Percentiles rank a stretch among this genome's conserved stretches.
These are phyloP conservation scores for Singerocomus inundabilis DNA, from an alignment of 1,284 basidiomycete genomes.

Conservation along the genomic window DNA sequence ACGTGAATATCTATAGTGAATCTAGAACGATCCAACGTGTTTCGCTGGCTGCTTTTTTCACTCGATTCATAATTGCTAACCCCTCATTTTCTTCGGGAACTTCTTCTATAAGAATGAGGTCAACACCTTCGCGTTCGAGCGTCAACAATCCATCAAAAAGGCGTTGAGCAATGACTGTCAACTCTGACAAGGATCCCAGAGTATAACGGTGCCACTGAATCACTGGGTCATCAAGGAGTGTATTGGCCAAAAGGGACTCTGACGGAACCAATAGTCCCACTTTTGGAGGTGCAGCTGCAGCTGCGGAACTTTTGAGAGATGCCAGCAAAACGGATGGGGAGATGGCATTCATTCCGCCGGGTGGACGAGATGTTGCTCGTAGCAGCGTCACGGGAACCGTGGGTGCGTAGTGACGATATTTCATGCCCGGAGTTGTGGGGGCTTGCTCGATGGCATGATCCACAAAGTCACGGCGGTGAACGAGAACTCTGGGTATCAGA, in stretches of 20 bases:
- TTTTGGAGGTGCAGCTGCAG: conserved; percentile 35
- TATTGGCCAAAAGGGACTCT: conserved; percentile 55
- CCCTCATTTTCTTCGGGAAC: conserved; percentile 83
- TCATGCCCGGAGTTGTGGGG: conserved; percentile 99
- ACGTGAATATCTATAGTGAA: conserved; percentile 26
- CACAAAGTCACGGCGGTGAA: conserved; percentile 72
- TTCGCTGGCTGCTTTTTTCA: conserved; percentile 88
- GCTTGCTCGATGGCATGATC: conserved; percentile 65
- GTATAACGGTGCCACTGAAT: conserved; percentile 53
- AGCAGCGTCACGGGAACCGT: conserved; percentile 80
- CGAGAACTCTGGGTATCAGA: conserved; percentile 56
- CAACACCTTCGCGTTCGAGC: conserved; percentile 74
- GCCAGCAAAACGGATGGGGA: conserved; percentile 40
- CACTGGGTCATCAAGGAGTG: conserved; percentile 37
- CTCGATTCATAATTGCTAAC: conserved; percentile 96
- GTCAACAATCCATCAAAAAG: conserved; percentile 89
- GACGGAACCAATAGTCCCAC: conserved; percentile 72
- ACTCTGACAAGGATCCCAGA: conserved; percentile 63
- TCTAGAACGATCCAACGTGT: conserved; percentile 44
- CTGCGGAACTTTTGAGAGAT: conserved; percentile 35
- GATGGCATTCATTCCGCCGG: conserved; percentile 31
- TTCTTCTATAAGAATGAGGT: conserved; percentile 87
- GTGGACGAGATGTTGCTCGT: conserved; percentile 47
- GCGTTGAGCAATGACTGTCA: conserved; percentile 72
- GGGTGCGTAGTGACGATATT: conserved; percentile 97